A percentile compares a stretch with the other conserved stretches of the same genome.
Conservation (phyloP, 352 stramenopile genomes). For the Globisporangium recalcitrans region DNA sequence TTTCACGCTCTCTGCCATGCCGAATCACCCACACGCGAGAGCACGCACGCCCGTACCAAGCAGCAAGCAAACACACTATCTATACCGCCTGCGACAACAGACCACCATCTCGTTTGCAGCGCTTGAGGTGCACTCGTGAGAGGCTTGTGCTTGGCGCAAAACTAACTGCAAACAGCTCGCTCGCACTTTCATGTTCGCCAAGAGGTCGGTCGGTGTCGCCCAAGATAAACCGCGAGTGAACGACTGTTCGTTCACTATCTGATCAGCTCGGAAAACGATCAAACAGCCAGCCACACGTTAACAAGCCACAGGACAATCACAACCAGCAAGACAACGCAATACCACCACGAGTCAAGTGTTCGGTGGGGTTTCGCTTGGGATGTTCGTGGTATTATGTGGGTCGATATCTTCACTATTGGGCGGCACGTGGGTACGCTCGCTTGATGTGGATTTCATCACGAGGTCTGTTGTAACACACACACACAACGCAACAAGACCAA, state of each 20-base stretch:
- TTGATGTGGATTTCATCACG: slow-evolving; percentile 77
- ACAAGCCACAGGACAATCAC: background rate
- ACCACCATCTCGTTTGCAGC: background rate
- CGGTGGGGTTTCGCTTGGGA: background rate
- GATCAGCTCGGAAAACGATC: too few relatives aligned
- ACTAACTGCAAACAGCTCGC: too few relatives aligned
- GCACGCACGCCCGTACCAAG: background rate
- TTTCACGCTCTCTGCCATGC: background rate
- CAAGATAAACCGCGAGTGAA: background rate
- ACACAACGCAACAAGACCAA: background rate
- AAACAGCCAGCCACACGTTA: background rate
- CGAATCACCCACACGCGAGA: background rate
- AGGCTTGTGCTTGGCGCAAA: background rate
- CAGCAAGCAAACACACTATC: too few relatives aligned
- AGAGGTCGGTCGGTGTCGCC: background rate
- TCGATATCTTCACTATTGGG: slow-evolving; percentile 43
- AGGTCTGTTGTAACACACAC: slow-evolving; percentile 38
- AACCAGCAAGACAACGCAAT: background rate
- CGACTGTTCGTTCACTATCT: slow-evolving; percentile 8
- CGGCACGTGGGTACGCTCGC: slow-evolving; percentile 54
- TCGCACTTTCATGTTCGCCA: too few relatives aligned
- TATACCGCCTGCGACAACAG: background rate
- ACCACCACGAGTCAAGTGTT: background rate
- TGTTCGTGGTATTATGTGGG: slow-evolving; percentile 3
- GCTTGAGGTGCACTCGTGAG: background rate